Evolutionary conservation across 331 rosid species (phyloP).

Genomic region (Acacia pycnantha): DNA sequence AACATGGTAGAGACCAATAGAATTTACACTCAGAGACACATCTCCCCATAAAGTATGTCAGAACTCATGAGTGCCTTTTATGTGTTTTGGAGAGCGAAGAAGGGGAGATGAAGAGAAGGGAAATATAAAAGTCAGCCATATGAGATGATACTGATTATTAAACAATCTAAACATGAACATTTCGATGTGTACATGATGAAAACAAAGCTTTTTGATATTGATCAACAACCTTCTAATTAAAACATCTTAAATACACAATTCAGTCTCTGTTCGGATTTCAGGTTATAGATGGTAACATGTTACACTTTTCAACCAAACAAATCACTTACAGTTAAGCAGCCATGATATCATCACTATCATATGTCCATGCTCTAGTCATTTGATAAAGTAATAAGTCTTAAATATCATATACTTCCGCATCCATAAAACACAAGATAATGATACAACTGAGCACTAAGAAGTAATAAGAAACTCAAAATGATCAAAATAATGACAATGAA

Average conservation of each 20-base stretch:
- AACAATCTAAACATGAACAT: neutral
- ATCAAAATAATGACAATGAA: neutral
- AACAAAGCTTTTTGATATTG: neutral
- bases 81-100: neutral
- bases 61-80: neutral
- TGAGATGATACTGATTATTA: neutral
- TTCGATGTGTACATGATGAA: neutral
- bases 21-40: neutral
- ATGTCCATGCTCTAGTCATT: slow-evolving; percentile 10
- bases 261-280: slow-evolving; percentile 17
- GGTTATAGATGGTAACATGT: slow-evolving; percentile 14
- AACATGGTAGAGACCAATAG: slow-evolving; percentile 16
- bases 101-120: neutral
- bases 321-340: neutral
- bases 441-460: neutral
- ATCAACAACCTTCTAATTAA: slow-evolving; percentile 6
- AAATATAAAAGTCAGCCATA: neutral
- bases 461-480: neutral
- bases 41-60: neutral
- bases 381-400: neutral
- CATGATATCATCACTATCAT: slow-evolving; percentile 4
- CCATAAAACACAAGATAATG: neutral
- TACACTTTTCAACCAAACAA: neutral
- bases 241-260: slow-evolving; percentile 20
- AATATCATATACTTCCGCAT: slow-evolving; percentile 1